Conservation (phyloP, 1,284 basidiomycete species). For the Afroboletus lepidellus region DNA sequence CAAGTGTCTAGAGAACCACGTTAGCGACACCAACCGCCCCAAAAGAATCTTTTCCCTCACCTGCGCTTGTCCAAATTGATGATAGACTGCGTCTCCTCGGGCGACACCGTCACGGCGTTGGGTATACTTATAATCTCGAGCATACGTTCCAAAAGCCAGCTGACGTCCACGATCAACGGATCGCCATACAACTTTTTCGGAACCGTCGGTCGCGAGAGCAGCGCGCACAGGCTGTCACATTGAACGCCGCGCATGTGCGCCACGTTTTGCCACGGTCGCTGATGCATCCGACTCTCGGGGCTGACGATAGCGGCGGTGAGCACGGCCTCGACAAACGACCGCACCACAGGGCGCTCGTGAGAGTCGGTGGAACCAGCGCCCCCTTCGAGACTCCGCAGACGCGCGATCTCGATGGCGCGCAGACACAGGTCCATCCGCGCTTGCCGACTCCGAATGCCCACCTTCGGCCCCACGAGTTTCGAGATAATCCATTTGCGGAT, state of each 20-base stretch:
- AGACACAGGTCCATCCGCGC: constrained; percentile 69
- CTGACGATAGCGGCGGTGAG: constrained; percentile 69
- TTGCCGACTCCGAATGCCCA: constrained; percentile 64
- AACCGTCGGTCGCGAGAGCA: constrained; percentile 52
- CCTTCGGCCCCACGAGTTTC: constrained; percentile 57
- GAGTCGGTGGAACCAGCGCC: constrained; percentile 30
- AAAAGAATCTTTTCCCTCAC: constrained; percentile 43
- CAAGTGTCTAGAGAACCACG: constrained; percentile 50
- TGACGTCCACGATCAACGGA: constrained; percentile 67
- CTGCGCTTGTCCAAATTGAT: constrained; percentile 81
- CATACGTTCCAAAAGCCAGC: constrained; percentile 78
- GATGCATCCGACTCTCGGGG: constrained; percentile 70
- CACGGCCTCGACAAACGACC: constrained; percentile 76
- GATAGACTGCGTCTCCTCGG: constrained; percentile 52
- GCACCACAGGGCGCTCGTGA: constrained; percentile 56
- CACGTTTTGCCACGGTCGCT: constrained; percentile 70
- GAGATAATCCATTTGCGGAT: constrained; percentile 75
- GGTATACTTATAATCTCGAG: constrained; percentile 73
- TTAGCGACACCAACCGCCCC: constrained; percentile 4
- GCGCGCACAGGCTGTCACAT: constrained; percentile 57
- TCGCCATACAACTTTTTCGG: constrained; percentile 46
- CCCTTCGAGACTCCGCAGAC: constrained; percentile 54
- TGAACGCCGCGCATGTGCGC: constrained; percentile 55
- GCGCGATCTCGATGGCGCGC: constrained; percentile 66
- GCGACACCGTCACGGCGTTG: constrained; percentile 60